These are phyloP conservation scores for Abortiporus biennis DNA, from an alignment of 1,284 basidiomycete genomes.

Conservation along the genomic window DNA sequence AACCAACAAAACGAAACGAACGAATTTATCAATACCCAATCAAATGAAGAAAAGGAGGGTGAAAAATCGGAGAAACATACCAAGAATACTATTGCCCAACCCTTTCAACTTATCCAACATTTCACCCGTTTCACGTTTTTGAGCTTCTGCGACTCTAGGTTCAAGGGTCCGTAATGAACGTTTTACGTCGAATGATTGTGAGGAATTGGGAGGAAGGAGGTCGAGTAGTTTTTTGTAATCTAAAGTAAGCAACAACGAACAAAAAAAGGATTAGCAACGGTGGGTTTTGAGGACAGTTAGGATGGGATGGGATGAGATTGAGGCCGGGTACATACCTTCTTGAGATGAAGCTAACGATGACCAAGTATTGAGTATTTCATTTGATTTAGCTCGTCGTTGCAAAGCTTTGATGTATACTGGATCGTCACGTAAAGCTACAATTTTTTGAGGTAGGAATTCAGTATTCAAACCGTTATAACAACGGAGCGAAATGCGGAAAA, in stretches of 20 bases:
- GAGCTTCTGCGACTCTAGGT: conserved; percentile 65
- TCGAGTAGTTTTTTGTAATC: conserved; percentile 73
- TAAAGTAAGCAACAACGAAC: conserved; percentile 25
- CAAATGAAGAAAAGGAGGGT: neutral
- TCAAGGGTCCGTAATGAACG: conserved; percentile 51
- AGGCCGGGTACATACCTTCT: too few species aligned
- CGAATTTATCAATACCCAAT: neutral
- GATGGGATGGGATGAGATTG: conserved; percentile 1
- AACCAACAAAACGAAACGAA: neutral
- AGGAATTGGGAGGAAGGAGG: conserved; percentile 52
- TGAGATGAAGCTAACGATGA: conserved; percentile 75
- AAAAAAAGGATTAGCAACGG: conserved; percentile 2
- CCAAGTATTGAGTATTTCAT: conserved; percentile 80
- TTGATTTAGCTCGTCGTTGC: conserved; percentile 81
- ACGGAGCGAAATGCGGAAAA: conserved; percentile 1
- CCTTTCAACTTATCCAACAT: conserved; percentile 93
- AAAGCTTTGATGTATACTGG: conserved; percentile 84
- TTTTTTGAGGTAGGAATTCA: conserved; percentile 5
- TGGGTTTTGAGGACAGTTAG: neutral
- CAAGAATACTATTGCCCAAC: conserved; percentile 87
- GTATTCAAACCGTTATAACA: neutral
- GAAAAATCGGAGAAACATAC: conserved; percentile 40
- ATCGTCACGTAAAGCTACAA: conserved; percentile 77
- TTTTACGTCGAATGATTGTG: conserved; percentile 43
- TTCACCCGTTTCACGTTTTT: conserved; percentile 86